A percentile compares a stretch with the other conserved stretches of the same genome.
These are phyloP conservation scores for Ambrosia hybrid DNA, from an alignment of 140 eudicot species.

Conservation along the genomic window DNA sequence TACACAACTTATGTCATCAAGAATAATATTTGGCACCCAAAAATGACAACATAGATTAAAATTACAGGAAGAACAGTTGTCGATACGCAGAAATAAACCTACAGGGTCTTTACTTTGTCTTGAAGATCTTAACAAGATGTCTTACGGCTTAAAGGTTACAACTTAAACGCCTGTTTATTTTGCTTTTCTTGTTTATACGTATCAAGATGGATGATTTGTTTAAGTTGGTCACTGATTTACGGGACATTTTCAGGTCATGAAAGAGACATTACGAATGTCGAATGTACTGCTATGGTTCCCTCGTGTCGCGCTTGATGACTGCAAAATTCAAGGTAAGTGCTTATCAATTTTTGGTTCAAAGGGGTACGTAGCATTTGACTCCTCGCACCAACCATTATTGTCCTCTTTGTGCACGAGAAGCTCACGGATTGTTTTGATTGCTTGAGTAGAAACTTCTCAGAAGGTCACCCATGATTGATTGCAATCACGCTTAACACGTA, in stretches of 20 bases:
- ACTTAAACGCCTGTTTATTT: neutral
- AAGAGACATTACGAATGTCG: slow-evolving; percentile 63
- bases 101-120: slow-evolving; percentile 36
- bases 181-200: neutral
- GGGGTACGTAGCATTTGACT: too few relatives aligned
- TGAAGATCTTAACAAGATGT: slow-evolving; percentile 54
- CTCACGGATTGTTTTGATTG: too few relatives aligned
- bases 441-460: too few relatives aligned
- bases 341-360: neutral
- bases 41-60: slow-evolving; percentile 6
- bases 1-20: slow-evolving; percentile 4
- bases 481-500: too few relatives aligned
- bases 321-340: slow-evolving; percentile 47
- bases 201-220: slow-evolving; percentile 10
- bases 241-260: slow-evolving; percentile 40
- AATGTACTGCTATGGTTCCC: slow-evolving; percentile 61
- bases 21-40: neutral
- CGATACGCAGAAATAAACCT: slow-evolving; percentile 41
- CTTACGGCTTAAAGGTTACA: slow-evolving; percentile 54
- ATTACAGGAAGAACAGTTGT: slow-evolving; percentile 57
- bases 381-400: too few relatives aligned
- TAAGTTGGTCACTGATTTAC: neutral
- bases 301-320: slow-evolving; percentile 50
- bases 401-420: too few relatives aligned
- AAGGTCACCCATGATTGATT: too few relatives aligned